Evolutionary conservation across 371 early-diverging fungal species (phyloP).

Genomic region (Cokeromyces recurvatus): DNA sequence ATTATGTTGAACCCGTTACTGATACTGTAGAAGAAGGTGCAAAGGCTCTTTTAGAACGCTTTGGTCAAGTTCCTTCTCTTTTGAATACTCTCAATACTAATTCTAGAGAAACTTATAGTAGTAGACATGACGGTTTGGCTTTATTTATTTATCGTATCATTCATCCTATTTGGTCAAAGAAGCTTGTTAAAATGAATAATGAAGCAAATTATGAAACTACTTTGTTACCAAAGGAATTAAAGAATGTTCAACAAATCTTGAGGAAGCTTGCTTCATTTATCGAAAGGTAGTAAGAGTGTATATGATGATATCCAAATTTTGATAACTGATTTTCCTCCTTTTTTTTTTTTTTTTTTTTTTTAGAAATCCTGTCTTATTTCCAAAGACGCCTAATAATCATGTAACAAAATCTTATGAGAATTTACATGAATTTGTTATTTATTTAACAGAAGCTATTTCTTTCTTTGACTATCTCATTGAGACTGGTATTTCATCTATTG

Average conservation of each 20-base stretch:
- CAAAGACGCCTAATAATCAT: not conserved
- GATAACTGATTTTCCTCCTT: no score
- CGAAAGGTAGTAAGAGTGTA: not conserved
- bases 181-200: slow-evolving; percentile 49
- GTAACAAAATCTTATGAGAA: slow-evolving; percentile 2
- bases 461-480: slow-evolving; percentile 15
- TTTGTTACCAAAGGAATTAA: no score
- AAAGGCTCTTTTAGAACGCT: slow-evolving; percentile 13
- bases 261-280: slow-evolving; percentile 1
- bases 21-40: slow-evolving; percentile 11
- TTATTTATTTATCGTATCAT: slow-evolving; percentile 70
- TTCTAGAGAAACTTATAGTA: slow-evolving; percentile 25
- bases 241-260: not conserved
- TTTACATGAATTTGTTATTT: slow-evolving; percentile 2
- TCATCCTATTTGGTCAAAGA: slow-evolving; percentile 65
- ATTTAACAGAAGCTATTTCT: slow-evolving; percentile 6
- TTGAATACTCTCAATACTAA: not conserved
- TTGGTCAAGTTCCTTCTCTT: slow-evolving; percentile 18
- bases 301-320: no score
- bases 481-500: slow-evolving; percentile 1
- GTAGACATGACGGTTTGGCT: slow-evolving; percentile 73
- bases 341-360: not conserved
- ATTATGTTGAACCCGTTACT: slow-evolving; percentile 6
- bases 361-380: not conserved
- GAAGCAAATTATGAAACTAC: no score